phyloP scores from a whole-genome alignment of 2,329 filamentous ascomycete genomes.

The Sporothrix humicola region DNA sequence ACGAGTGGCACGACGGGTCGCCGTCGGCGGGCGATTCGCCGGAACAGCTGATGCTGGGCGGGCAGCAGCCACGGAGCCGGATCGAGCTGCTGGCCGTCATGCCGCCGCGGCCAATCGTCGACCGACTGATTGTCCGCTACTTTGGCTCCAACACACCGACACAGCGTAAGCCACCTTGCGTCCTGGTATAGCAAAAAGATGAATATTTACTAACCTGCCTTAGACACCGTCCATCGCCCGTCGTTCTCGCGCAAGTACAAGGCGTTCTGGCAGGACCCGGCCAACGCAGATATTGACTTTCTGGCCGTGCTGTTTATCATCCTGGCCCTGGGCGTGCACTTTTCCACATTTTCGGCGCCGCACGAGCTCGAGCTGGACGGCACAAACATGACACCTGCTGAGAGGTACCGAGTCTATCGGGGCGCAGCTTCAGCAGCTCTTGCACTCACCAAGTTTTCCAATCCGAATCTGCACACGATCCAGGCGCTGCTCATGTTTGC shows the following conservation, averaged over 20 bases:
- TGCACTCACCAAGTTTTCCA: constrained; percentile 56
- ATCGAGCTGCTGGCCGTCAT: constrained; percentile 56
- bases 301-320: constrained; percentile 45
- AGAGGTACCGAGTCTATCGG: constrained; percentile 57
- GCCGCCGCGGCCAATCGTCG: constrained; percentile 54
- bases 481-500: constrained; percentile 59
- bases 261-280: constrained; percentile 43
- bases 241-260: constrained; percentile 41
- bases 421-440: constrained; percentile 59
- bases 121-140: constrained; percentile 59
- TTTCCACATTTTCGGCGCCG: constrained; percentile 52
- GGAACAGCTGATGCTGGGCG: constrained; percentile 52
- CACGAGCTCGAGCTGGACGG: constrained; percentile 54
- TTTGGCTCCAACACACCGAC: constrained; percentile 60
- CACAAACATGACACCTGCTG: constrained; percentile 48
- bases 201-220: not conserved
- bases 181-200: no score
- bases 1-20: constrained; percentile 44
- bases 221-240: constrained; percentile 56
- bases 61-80: constrained; percentile 48
- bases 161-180: constrained; percentile 41
- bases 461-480: constrained; percentile 55
- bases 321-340: constrained; percentile 47
- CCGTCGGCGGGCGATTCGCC: constrained; percentile 42
- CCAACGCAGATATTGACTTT: constrained; percentile 39